Conservation (phyloP, 2,329 filamentous ascomycete species). For the Passalora sequoiae region DNA sequence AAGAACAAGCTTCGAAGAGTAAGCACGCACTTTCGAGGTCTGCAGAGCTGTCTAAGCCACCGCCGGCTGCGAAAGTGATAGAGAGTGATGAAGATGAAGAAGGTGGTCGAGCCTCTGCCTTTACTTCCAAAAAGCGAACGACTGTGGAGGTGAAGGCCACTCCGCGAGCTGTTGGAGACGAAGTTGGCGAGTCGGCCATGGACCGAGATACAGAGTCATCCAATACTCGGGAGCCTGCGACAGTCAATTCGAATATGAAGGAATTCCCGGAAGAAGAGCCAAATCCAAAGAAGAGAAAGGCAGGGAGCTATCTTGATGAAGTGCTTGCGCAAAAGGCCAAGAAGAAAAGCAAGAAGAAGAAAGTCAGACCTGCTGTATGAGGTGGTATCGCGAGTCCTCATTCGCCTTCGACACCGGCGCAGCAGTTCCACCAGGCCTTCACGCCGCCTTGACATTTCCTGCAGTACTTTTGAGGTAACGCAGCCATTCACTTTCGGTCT, state of each 20-base stretch:
- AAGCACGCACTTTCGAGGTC: slow-evolving; percentile 9
- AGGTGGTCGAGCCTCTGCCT: slow-evolving; percentile 23
- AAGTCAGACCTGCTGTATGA: slow-evolving; percentile 7
- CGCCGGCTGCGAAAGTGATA: slow-evolving; percentile 20
- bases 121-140: slow-evolving; percentile 18
- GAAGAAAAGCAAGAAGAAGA: slow-evolving; percentile 48
- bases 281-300: slow-evolving; percentile 16
- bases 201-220: slow-evolving; percentile 14
- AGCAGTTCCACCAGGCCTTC: too few species aligned
- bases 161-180: slow-evolving; percentile 9
- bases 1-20: slow-evolving; percentile 12
- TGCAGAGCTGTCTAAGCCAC: background rate
- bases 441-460: too few species aligned
- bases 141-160: slow-evolving; percentile 10
- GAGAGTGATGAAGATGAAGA: slow-evolving; percentile 36
- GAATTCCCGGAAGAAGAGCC: slow-evolving; percentile 12
- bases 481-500: too few species aligned
- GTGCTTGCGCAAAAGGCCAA: slow-evolving; percentile 45
- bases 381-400: too few species aligned
- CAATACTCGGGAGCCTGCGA: slow-evolving; percentile 11
- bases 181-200: slow-evolving; percentile 5
- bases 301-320: slow-evolving; percentile 49
- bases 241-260: slow-evolving; percentile 7
- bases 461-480: too few species aligned
- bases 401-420: too few species aligned